Evolutionary conservation across 129 eudicot genomes (phyloP), one percentile per base, ranked within the genome.

Genomic region (Artemisia tridentata): DNA sequence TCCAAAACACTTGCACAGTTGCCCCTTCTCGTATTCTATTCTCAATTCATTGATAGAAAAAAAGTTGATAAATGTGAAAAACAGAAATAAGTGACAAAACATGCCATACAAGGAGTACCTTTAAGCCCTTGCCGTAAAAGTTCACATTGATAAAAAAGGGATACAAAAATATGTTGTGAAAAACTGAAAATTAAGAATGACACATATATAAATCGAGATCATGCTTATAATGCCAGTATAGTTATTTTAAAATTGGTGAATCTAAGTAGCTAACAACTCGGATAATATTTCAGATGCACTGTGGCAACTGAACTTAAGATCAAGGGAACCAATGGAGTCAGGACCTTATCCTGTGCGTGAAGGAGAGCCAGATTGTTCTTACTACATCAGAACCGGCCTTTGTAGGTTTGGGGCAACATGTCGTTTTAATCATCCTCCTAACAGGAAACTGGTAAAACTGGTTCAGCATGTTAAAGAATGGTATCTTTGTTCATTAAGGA

Each of bases 381-480:
- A 85, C 79, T 93, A 90, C 78, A 84, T 90, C 78, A 82, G 99
- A 82, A 93, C 99, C 15, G 99, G 99, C 48, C 86, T 87, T 50
- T 93, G 99, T 80, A 84, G 97, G 77, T 93, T 87, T 81, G 99
- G 99, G 68, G 71, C 78, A 13, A 79, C 99, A 31, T 93, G 99
- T 80, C 86, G 99, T 63, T 93, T 93, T 68, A 93, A 93, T 79
- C 99, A 93, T 82, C 97, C 99, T 78, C 88, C 93, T 46, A 87
- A 93, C 81, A 80, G 99, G 75, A 77, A 83, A 74, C 90, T 85
- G 95, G 99, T 90, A 87, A 81, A 80, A 9, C 67, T 7, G 45
- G 41, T 14, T 21, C 49, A 34, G 56, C 47, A 41, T 19, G 11
- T 68, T 21, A 8, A 61, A 62, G 31, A 25, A 29, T 45, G 65